Base-by-base conservation (phyloP, 208 protist genomes). In the Acanthamoeba healyi region DNA sequence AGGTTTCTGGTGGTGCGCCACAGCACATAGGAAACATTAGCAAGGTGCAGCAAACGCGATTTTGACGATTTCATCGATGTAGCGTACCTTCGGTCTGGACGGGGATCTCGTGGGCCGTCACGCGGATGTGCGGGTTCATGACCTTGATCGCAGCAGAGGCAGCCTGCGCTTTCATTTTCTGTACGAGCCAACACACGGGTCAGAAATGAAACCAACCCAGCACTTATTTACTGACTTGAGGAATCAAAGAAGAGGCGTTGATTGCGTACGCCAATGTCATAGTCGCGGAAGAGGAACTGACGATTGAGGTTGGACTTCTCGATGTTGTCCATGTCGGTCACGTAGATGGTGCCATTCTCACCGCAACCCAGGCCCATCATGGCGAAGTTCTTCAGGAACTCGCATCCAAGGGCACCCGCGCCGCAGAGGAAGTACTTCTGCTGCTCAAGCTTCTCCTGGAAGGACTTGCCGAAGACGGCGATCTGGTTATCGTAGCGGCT, bases 261-360 rank as follows among this genome's bases (percentile, higher is more conserved):
- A 74, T n/a, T 0, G 15, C 44, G 26, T 82, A 82, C 72, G 29
- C 90, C 90, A 34, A 94, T 86, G 72, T 87, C 56, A 19, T 40
- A 44, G 38, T 81, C 54, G 63, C 99, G 98, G 97, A 99, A 99
- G 19, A 99, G 97, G 95, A 99, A 99, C 97, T 99, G 99, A 44
- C 99, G 97, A 44, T 98, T 99, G 24, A 99, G 97, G 96, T 99
- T 99, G 92, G 98, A 99, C 97, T 99, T 99, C 96, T 99, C 99
- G 96, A 99, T 99, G 1, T 94, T 98, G 95, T 99, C 99, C 98
- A 99, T 99, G 97, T 99, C 99, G 6, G 99, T 99, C 44, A 99
- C 98, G 67, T 95, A 97, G 54, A 99, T 88, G 26, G 17, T 87
- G 44, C 96, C 96, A 0, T 95, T 88, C 29, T 67, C 3, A 42